Conservation (phyloP, 495 filamentous ascomycete genomes). For the Platismatia glauca region DNA sequence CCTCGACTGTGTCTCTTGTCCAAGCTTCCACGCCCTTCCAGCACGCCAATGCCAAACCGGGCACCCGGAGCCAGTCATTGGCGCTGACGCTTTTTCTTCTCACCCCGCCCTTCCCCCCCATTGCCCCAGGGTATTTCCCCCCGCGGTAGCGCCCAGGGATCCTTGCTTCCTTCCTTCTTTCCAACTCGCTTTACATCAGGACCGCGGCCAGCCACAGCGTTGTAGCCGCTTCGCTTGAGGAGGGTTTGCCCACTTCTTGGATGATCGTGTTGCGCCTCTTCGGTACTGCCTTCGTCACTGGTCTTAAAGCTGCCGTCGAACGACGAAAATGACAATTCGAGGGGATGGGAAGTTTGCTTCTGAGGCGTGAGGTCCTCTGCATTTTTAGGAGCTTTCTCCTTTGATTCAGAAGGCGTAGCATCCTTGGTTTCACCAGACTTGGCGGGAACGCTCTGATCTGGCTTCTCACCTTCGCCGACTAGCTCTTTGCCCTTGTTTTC, state of each 20-base stretch:
- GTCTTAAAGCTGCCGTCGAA: background rate
- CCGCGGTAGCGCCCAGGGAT: constrained; percentile 12
- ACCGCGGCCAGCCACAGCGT: background rate
- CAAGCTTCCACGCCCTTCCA: background rate
- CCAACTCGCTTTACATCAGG: background rate
- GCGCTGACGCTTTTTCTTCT: background rate
- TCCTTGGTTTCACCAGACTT: background rate
- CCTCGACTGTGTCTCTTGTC: background rate
- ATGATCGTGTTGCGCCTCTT: background rate
- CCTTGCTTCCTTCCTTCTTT: background rate
- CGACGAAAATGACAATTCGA: background rate
- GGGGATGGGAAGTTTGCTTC: background rate
- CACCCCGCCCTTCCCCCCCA: background rate
- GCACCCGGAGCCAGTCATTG: background rate
- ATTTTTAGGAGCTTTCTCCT: background rate
- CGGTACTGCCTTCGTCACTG: background rate
- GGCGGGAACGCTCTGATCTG: background rate
- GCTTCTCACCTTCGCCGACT: background rate
- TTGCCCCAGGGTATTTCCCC: constrained; percentile 9
- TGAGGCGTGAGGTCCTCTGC: background rate
- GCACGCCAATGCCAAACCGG: background rate
- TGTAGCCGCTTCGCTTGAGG: constrained; percentile 1
- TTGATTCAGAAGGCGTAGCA: background rate
- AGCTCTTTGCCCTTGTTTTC: background rate
- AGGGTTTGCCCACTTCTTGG: background rate